Evolutionary conservation across 495 filamentous ascomycete genomes (phyloP).

Genomic region (Melanomma pulvis-pyrius): DNA sequence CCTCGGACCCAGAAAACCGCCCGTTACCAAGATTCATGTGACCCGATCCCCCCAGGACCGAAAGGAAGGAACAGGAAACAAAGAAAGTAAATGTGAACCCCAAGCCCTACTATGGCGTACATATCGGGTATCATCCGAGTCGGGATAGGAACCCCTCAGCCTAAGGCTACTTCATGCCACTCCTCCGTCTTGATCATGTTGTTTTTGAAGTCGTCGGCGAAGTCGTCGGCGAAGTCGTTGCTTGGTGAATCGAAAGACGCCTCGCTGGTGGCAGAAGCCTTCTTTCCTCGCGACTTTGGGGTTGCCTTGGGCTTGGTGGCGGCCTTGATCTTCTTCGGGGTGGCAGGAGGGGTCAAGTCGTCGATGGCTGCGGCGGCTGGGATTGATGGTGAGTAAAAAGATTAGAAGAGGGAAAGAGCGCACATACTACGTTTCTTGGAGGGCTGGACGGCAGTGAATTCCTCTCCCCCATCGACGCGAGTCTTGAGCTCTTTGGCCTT

Average conservation of each 20-base stretch:
- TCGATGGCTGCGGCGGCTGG: background rate
- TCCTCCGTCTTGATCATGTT: no score
- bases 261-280: background rate
- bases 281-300: background rate
- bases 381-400: background rate
- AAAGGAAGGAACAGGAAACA: no score
- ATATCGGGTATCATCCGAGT: no score
- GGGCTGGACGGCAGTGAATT: conserved; percentile 19
- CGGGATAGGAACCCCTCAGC: no score
- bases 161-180: no score
- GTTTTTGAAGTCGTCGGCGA: no score
- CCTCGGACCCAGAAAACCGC: no score
- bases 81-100: no score
- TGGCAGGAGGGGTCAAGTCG: background rate
- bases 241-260: background rate
- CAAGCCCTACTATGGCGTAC: no score
- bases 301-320: conserved; percentile 5
- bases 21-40: no score
- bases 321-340: conserved; percentile 18
- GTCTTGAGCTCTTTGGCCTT: conserved; percentile 33
- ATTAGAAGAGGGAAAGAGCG: background rate
- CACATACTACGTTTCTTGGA: conserved; percentile 29
- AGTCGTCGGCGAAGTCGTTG: background rate
- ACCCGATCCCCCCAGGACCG: no score
- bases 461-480: conserved; percentile 20